Percentiles rank a stretch among this genome's conserved stretches.
Conservation (phyloP, 1,284 basidiomycete species). For the Cryptococcus deneoformans region DNA sequence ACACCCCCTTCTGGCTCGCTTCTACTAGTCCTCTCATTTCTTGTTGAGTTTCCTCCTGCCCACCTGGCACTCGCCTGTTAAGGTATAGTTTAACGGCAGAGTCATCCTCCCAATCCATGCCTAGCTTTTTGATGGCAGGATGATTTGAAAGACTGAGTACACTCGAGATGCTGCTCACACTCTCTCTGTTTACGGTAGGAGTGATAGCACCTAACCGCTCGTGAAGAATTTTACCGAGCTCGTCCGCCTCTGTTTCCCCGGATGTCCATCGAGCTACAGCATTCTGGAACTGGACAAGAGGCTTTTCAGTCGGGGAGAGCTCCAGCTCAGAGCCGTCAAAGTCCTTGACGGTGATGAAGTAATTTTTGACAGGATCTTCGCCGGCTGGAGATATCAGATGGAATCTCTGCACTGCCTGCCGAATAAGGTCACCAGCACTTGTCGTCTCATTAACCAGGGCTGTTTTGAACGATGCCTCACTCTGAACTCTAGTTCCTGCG, state of each 20-base stretch:
- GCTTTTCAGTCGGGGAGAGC: constrained; percentile 68
- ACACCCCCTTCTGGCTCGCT: background rate
- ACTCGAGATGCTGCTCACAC: constrained; percentile 88
- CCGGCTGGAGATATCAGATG: constrained; percentile 55
- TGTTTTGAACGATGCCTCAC: constrained; percentile 97
- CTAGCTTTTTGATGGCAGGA: constrained; percentile 86
- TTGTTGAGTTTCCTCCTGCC: constrained; percentile 24
- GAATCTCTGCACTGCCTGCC: constrained; percentile 93
- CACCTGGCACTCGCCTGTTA: constrained; percentile 54
- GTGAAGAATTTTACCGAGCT: constrained; percentile 9
- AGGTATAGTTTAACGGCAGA: constrained; percentile 95
- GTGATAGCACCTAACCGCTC: constrained; percentile 43
- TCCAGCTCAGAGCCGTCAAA: constrained; percentile 75
- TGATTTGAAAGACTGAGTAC: constrained; percentile 84
- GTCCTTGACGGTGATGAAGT: constrained; percentile 89
- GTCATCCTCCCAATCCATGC: constrained; percentile 97
- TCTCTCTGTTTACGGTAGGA: constrained; percentile 86
- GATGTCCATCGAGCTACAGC: constrained; percentile 33
- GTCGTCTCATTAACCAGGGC: constrained; percentile 87
- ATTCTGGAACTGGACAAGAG: constrained; percentile 83
- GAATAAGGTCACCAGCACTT: constrained; percentile 75
- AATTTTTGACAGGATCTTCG: constrained; percentile 55
- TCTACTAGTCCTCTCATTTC: background rate
- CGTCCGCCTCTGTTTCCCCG: constrained; percentile 24
- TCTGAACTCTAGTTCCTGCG: constrained; percentile 73